Evolutionary conservation across 2,329 filamentous ascomycete species (phyloP), one percentile per base, ranked within the genome.

Genomic region (Arthrobotrys megalospora): DNA sequence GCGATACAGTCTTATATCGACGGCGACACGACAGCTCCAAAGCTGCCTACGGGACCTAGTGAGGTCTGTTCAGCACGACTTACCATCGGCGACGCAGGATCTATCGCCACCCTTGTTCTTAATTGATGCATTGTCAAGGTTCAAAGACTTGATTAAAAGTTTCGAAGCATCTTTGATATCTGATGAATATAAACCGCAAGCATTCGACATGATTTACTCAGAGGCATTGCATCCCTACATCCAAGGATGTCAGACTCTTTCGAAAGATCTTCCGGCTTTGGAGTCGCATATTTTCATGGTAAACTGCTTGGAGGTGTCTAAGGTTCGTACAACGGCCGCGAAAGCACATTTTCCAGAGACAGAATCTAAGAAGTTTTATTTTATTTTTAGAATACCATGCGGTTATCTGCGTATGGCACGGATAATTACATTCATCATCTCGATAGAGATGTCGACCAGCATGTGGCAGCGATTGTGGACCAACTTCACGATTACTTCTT

Each of bases 201-300:
- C 90, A 43, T 97, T 97, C 82, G 88, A 92, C 55, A 88, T 90
- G 5, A 90, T 97, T 19, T 86, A 97, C 16, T 87, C 87, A 47
- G 92, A 95, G 82, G 91, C 93, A 0, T 90, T 98, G 41, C 93
- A 97, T 81, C 95, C 96, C 0, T 97, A 96, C 84, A 86, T 98
- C 52, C 87, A 89, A 12, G 90, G 90, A n/a, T 93, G 92, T 82
- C 88, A 91, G 76, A 90, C 90, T 70, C 88, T 96, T 82, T 88
- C 91, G 11, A 88, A 87, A 76, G 86, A 86, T 16, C 86, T 96
- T 52, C 84, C 87, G 2, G 83, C 87, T 0, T 91, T 91, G 0
- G 87, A 88, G 7, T 87, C 87, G 53, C 88, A 90, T 36, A 89
- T 95, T 6, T 94, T 95, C 82, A 86, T 89, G 6, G 87, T 93